Evolutionary conservation across 768 basidiomycete species (phyloP).

Genomic region (Holtermannia corniformis): DNA sequence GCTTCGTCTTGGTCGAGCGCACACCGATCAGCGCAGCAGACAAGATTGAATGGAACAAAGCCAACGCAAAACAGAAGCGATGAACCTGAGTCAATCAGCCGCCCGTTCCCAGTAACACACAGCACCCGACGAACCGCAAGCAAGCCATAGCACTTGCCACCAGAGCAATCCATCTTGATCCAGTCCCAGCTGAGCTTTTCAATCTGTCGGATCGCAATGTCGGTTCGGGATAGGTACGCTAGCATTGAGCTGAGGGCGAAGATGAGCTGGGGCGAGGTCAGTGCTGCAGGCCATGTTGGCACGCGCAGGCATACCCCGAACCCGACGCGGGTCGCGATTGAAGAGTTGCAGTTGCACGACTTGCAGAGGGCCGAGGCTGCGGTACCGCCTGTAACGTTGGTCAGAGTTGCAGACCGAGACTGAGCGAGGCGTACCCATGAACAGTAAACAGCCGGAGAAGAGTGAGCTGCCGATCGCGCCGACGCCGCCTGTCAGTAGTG

Average conservation of each 20-base stretch:
- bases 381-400: constrained; percentile 16
- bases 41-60: constrained; percentile 76
- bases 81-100: constrained; percentile 50
- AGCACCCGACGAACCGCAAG: constrained; percentile 59
- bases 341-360: constrained; percentile 97
- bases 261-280: constrained; percentile 61
- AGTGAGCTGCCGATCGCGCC: constrained; percentile 48
- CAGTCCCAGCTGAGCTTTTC: constrained; percentile 93
- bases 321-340: constrained; percentile 91
- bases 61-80: constrained; percentile 89
- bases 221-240: constrained; percentile 93
- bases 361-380: constrained; percentile 93
- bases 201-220: constrained; percentile 71
- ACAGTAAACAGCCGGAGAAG: constrained; percentile 58
- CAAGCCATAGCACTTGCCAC: constrained; percentile 90
- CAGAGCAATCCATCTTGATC: constrained; percentile 93
- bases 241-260: constrained; percentile 91
- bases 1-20: constrained; percentile 78
- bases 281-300: background rate
- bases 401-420: constrained; percentile 43
- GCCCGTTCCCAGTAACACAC: background rate
- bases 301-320: constrained; percentile 60
- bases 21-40: constrained; percentile 74
- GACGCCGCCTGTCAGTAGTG: constrained; percentile 41
- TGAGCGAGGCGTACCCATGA: constrained; percentile 50